Percentiles rank a stretch among this genome's conserved stretches.
These are phyloP conservation scores for Stachybotrys elegans DNA, from an alignment of 2,329 filamentous ascomycete genomes.

Conservation along the genomic window DNA sequence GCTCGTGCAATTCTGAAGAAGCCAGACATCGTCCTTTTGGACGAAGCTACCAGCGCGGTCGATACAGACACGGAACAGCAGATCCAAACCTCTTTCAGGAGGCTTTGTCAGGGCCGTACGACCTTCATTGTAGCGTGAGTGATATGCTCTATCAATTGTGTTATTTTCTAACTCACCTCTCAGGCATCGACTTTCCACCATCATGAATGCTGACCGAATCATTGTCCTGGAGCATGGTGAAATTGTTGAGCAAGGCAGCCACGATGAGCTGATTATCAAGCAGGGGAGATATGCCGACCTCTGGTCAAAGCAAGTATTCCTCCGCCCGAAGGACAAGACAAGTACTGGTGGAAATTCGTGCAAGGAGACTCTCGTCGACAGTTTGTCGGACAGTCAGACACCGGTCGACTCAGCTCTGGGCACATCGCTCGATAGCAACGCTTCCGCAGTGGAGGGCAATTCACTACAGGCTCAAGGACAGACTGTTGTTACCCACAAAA, in stretches of 20 bases:
- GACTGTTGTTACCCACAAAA: too few relatives aligned
- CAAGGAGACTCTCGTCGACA: neutral
- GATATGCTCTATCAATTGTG: neutral
- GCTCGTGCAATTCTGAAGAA: slow-evolving; percentile 68
- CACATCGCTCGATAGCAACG: neutral
- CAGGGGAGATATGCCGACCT: slow-evolving; percentile 59
- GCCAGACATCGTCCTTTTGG: slow-evolving; percentile 70
- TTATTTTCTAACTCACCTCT: slow-evolving; percentile 7
- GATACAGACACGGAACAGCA: slow-evolving; percentile 65
- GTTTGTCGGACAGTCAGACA: neutral
- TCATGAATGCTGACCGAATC: slow-evolving; percentile 64
- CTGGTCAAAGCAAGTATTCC: slow-evolving; percentile 59
- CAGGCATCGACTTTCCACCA: slow-evolving; percentile 64
- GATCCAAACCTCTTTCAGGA: slow-evolving; percentile 57
- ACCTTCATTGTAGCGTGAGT: slow-evolving; percentile 61
- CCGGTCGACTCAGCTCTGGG: neutral
- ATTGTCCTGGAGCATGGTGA: slow-evolving; percentile 59
- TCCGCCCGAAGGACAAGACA: slow-evolving; percentile 40
- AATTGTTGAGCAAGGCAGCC: slow-evolving; percentile 59
- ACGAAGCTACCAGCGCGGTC: slow-evolving; percentile 75
- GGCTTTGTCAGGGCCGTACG: slow-evolving; percentile 55
- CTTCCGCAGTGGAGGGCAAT: slow-evolving; percentile 15
- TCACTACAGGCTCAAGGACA: slow-evolving; percentile 19
- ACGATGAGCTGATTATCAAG: slow-evolving; percentile 52
- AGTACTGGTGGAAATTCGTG: slow-evolving; percentile 29